Percentiles rank a stretch among this genome's conserved stretches.
Conservation (phyloP, 306 rosid species). For the Prunus mongolica region DNA sequence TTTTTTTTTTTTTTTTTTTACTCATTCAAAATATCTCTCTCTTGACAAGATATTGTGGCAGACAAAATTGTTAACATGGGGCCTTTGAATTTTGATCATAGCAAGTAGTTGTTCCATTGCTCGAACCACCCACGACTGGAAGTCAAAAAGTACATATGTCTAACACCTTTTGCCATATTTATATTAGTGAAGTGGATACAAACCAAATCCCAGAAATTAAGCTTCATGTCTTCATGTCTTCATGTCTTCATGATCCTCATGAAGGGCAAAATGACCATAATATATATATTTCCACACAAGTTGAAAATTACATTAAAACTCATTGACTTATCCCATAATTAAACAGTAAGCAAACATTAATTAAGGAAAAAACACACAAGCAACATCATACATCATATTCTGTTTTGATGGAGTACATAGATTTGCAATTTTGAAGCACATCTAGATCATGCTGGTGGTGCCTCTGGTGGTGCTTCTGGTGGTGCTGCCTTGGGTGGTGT, state of each 20-base stretch:
- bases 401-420: neutral
- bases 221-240: neutral
- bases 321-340: neutral
- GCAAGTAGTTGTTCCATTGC: neutral
- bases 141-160: neutral
- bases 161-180: neutral
- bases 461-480: conserved; percentile 2
- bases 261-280: neutral
- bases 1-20: too few relatives aligned
- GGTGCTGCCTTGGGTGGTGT: conserved; percentile 22
- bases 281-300: neutral
- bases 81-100: neutral
- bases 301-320: conserved; percentile 25
- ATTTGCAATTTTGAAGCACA: conserved; percentile 1
- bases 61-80: conserved; percentile 18
- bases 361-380: neutral
- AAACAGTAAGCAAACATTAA: neutral
- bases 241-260: neutral
- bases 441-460: conserved; percentile 24
- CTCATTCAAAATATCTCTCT: neutral
- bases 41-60: conserved; percentile 10
- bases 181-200: neutral
- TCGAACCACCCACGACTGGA: neutral
- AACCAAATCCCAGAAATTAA: neutral
- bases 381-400: conserved; percentile 12